phyloP scores from a whole-genome alignment of 208 protist species.

The Leishmania aethiopica region DNA sequence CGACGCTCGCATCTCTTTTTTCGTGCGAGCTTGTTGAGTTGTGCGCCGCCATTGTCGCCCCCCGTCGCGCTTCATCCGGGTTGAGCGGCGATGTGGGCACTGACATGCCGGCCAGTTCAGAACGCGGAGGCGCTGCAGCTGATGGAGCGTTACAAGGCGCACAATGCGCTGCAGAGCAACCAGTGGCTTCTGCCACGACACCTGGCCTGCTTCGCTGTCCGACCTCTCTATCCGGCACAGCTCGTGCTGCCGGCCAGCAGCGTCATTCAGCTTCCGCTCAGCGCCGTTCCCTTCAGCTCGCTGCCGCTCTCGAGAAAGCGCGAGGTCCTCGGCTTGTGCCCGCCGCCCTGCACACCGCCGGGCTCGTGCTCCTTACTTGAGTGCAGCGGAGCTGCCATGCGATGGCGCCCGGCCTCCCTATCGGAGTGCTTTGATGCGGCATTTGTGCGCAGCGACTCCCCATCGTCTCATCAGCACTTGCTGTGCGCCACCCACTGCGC shows the following conservation, averaged over 20 bases:
- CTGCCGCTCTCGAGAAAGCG: constrained; percentile 12
- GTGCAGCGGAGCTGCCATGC: not conserved
- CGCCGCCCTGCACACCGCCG: constrained; percentile 16
- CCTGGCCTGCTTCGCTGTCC: constrained; percentile 32
- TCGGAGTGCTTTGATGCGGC: constrained; percentile 45
- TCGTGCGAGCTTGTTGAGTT: not conserved
- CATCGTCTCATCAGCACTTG: constrained; percentile 4
- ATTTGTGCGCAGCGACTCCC: constrained; percentile 13
- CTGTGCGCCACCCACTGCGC: constrained; percentile 25
- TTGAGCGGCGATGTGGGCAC: constrained; percentile 40
- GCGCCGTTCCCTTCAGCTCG: constrained; percentile 34
- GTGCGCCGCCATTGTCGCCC: not conserved
- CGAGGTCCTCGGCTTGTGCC: constrained; percentile 13
- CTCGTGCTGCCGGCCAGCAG: constrained; percentile 25
- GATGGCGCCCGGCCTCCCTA: constrained; percentile 33
- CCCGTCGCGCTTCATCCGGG: not conserved
- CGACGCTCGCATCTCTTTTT: not conserved
- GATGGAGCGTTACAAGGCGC: constrained; percentile 19
- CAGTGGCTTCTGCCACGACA: constrained; percentile 48
- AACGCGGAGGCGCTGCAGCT: constrained; percentile 23
- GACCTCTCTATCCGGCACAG: constrained; percentile 14
- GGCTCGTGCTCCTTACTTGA: constrained; percentile 28
- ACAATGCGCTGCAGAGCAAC: constrained; percentile 38
- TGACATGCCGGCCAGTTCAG: constrained; percentile 32
- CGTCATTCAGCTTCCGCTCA: constrained; percentile 18